These are phyloP conservation scores for Alnus glutinosa DNA, from an alignment of 306 rosid genomes.

Conservation along the genomic window DNA sequence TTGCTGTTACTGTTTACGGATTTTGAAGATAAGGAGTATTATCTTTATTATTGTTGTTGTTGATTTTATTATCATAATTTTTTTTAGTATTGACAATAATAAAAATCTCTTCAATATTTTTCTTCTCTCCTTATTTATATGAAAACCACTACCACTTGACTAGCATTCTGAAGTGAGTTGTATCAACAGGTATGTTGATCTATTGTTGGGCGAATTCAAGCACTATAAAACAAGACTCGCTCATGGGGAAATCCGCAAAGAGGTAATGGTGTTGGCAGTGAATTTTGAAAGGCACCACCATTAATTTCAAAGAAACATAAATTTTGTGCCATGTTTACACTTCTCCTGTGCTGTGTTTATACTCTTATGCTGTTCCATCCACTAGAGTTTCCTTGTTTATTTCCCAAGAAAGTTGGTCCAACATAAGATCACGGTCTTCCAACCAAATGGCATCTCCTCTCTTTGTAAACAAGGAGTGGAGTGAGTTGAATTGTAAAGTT, in stretches of 20 bases:
- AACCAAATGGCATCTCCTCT: neutral
- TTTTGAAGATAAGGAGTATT: neutral
- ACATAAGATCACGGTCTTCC: neutral
- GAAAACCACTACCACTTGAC: slow-evolving; percentile 14
- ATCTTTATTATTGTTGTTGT: neutral
- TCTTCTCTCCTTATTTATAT: neutral
- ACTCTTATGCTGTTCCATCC: neutral
- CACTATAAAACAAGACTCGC: slow-evolving; percentile 92
- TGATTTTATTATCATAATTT: neutral
- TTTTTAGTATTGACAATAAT: slow-evolving; percentile 2
- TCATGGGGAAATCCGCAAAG: slow-evolving; percentile 85
- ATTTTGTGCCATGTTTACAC: neutral
- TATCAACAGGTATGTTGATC: slow-evolving; percentile 79
- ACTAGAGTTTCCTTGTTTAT: neutral
- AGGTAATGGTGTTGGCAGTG: slow-evolving; percentile 55
- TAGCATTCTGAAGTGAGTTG: slow-evolving; percentile 42
- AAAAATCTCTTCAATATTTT: neutral
- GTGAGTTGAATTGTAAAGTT: too few species aligned
- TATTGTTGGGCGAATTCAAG: slow-evolving; percentile 97
- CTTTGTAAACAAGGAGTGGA: neutral
- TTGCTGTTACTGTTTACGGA: neutral
- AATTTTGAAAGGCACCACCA: slow-evolving; percentile 10
- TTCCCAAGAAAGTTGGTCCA: neutral
- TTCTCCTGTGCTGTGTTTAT: neutral
- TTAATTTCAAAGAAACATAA: neutral